Conservation (phyloP, 352 stramenopile genomes). For the Globisporangium middletonii region DNA sequence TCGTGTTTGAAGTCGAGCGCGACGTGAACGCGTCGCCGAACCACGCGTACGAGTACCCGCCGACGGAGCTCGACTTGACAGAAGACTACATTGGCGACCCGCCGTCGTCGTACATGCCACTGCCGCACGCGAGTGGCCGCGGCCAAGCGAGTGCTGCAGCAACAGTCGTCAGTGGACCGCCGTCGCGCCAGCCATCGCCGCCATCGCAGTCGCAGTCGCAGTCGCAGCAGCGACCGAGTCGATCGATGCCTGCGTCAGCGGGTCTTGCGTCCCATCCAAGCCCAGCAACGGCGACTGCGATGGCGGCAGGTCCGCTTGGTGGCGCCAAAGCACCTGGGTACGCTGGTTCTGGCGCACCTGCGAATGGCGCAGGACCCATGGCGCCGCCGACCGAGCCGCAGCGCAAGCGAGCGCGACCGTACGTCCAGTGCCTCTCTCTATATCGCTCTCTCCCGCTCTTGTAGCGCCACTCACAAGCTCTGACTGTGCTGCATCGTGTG, state of each 20-base stretch:
- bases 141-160: not conserved
- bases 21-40: slow-evolving; percentile 2
- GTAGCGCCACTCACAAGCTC: not conserved
- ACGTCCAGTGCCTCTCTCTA: slow-evolving; percentile 11
- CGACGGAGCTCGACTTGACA: not conserved
- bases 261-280: not conserved
- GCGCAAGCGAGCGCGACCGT: slow-evolving; percentile 43
- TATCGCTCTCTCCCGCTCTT: slow-evolving; percentile 2
- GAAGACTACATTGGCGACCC: slow-evolving; percentile 11
- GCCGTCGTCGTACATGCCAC: not conserved
- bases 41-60: slow-evolving; percentile 7
- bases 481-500: slow-evolving; percentile 2
- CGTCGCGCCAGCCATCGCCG: not conserved
- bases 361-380: not conserved
- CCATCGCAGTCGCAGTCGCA: not conserved
- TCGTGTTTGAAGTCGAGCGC: slow-evolving; percentile 59
- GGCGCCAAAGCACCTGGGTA: not conserved
- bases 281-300: not conserved
- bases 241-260: not conserved
- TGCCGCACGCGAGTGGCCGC: no score
- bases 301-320: not conserved
- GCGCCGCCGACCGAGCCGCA: slow-evolving; percentile 9
- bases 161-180: not conserved
- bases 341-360: not conserved
- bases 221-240: not conserved